Percentiles rank a stretch among this genome's conserved stretches.
Evolutionary conservation across 1,284 basidiomycete species (phyloP).

Genomic region (Anthracocystis walkeri): DNA sequence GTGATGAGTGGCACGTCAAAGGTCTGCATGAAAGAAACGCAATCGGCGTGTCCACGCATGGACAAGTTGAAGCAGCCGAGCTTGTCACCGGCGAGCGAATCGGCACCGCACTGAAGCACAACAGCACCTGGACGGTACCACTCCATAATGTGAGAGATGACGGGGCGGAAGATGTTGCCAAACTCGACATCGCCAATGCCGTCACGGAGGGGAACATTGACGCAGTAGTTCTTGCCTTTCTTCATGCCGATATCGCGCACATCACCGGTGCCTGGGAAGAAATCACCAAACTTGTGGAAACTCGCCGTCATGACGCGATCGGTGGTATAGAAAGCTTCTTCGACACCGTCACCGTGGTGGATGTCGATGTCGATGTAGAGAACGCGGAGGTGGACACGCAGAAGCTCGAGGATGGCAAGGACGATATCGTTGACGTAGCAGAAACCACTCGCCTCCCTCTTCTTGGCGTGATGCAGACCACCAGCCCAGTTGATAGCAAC

Average conservation of each 20-base stretch:
- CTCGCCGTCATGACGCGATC: constrained; percentile 95
- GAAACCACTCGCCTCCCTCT: constrained; percentile 93
- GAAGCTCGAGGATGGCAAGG: constrained; percentile 66
- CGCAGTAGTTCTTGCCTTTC: constrained; percentile 86
- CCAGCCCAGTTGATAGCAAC: constrained; percentile 98
- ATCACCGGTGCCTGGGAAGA: constrained; percentile 87
- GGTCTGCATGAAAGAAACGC: constrained; percentile 85
- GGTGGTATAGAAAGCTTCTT: constrained; percentile 98
- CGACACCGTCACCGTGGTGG: constrained; percentile 97
- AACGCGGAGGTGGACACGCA: constrained; percentile 79
- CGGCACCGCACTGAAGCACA: constrained; percentile 94
- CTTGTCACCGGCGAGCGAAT: constrained; percentile 94
- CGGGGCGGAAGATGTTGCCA: constrained; percentile 75
- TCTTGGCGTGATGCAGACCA: constrained; percentile 97
- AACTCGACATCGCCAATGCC: constrained; percentile 85
- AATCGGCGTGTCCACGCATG: constrained; percentile 91
- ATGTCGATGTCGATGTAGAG: constrained; percentile 98
- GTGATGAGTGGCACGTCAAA: constrained; percentile 90
- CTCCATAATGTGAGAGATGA: constrained; percentile 87
- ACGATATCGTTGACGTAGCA: constrained; percentile 91
- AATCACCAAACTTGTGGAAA: constrained; percentile 94
- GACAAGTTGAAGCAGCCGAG: constrained; percentile 95
- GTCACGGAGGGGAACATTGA: constrained; percentile 94
- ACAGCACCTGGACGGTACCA: constrained; percentile 90
- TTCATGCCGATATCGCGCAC: constrained; percentile 83